Evolutionary conservation across 371 early-diverging fungal species (phyloP).

Genomic region (Zychaea mexicana): DNA sequence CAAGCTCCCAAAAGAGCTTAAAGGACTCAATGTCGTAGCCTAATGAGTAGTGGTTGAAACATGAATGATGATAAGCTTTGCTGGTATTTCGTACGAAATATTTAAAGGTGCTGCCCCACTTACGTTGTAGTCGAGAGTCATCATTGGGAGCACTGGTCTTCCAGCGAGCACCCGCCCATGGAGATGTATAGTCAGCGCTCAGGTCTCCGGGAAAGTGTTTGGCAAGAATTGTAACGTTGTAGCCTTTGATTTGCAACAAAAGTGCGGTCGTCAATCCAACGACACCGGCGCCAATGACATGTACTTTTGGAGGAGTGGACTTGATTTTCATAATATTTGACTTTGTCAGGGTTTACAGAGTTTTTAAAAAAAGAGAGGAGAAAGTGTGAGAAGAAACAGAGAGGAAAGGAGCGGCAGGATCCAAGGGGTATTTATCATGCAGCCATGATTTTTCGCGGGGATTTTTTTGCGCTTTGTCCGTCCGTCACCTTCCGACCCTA

Average conservation of each 20-base stretch:
- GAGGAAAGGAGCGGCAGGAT: not conserved
- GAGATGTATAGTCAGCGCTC: constrained; percentile 59
- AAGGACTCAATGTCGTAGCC: constrained; percentile 33
- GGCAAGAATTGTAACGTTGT: constrained; percentile 61
- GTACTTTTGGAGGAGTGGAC: constrained; percentile 22
- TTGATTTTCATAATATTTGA: not conserved
- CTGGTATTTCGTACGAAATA: too few species aligned
- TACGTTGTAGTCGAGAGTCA: constrained; percentile 46
- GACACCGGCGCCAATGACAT: constrained; percentile 75
- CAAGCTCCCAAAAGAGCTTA: constrained; percentile 33
- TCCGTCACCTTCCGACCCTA: constrained; percentile 1
- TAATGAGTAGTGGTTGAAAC: too few species aligned
- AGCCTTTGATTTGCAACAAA: constrained; percentile 49
- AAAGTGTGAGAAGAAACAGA: not conserved
- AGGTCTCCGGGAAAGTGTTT: constrained; percentile 56
- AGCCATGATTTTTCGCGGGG: not conserved
- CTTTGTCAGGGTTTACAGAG: too few species aligned
- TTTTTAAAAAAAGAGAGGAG: not conserved
- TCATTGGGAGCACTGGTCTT: constrained; percentile 55
- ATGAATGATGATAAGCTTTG: too few species aligned
- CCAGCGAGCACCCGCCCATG: constrained; percentile 78
- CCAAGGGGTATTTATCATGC: not conserved
- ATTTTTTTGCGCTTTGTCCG: not conserved
- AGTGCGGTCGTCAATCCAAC: constrained; percentile 66
- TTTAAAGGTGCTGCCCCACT: not conserved